A percentile compares a stretch with the other conserved stretches of the same genome.
Conservation (phyloP, 768 basidiomycete species). For the Peribolospora baueri region DNA sequence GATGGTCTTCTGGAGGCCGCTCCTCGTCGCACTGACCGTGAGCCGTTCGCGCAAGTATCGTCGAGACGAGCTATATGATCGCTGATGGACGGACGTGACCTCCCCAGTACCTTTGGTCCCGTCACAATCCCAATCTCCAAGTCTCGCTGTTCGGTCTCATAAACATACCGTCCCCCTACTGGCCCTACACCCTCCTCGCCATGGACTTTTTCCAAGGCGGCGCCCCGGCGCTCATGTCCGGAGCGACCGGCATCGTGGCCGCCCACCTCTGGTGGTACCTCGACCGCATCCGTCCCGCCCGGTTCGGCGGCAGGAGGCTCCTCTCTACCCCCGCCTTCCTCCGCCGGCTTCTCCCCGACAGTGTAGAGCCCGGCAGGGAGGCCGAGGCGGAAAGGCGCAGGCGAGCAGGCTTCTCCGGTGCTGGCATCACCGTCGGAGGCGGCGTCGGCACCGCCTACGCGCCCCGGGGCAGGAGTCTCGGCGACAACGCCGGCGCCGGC, state of each 20-base stretch:
- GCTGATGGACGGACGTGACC: background rate
- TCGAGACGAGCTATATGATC: background rate
- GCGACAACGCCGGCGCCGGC: too few relatives aligned
- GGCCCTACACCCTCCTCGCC: constrained; percentile 47
- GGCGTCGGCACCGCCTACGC: too few relatives aligned
- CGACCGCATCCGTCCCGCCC: too few relatives aligned
- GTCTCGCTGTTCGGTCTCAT: constrained; percentile 60
- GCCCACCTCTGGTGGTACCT: constrained; percentile 53
- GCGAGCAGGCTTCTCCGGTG: too few relatives aligned
- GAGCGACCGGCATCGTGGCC: constrained; percentile 43
- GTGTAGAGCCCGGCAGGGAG: too few relatives aligned
- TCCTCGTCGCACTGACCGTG: background rate
- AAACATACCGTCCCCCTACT: constrained; percentile 43
- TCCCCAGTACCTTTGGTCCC: constrained; percentile 19
- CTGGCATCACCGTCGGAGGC: too few relatives aligned
- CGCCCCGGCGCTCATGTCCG: constrained; percentile 28
- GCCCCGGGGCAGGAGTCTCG: too few relatives aligned
- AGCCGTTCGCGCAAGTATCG: too few relatives aligned
- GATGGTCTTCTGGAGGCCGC: constrained; percentile 7
- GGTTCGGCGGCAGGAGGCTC: too few relatives aligned
- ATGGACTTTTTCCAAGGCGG: constrained; percentile 41
- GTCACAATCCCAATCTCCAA: constrained; percentile 38
- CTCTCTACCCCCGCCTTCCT: too few relatives aligned
- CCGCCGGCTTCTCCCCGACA: too few relatives aligned
- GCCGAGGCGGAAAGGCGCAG: too few relatives aligned